Evolutionary conservation across 2,329 filamentous ascomycete species (phyloP).

Genomic region (Calonectria pteridis): DNA sequence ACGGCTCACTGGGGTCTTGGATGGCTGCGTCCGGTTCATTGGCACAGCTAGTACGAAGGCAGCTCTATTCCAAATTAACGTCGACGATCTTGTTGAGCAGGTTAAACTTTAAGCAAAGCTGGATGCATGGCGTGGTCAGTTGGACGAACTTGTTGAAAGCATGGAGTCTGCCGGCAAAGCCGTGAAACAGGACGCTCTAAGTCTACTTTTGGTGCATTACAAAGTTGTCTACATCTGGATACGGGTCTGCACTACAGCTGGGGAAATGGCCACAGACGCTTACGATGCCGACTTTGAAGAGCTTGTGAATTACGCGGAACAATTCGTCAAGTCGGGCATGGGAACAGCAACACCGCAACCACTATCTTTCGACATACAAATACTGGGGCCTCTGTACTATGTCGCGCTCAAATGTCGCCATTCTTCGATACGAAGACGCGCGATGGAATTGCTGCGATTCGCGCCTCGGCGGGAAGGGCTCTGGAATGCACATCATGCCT

Average conservation of each 20-base stretch:
- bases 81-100: constrained; percentile 14
- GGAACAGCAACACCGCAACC: neutral
- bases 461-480: constrained; percentile 13
- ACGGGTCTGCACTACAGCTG: constrained; percentile 13
- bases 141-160: constrained; percentile 3
- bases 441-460: constrained; percentile 3
- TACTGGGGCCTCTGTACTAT: constrained; percentile 17
- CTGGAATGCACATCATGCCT: constrained; percentile 17
- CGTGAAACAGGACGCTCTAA: neutral
- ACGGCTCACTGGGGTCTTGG: neutral
- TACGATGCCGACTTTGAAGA: constrained; percentile 12
- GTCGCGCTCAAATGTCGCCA: constrained; percentile 13
- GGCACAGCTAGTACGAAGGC: neutral
- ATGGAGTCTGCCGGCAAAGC: neutral
- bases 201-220: constrained; percentile 8
- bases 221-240: constrained; percentile 20
- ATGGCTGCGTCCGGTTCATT: constrained; percentile 10
- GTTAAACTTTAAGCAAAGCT: constrained; percentile 16
- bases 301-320: constrained; percentile 13
- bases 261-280: constrained; percentile 8
- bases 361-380: constrained; percentile 16
- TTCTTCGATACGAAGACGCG: constrained; percentile 14
- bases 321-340: neutral
- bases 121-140: neutral
- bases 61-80: neutral